Evolutionary conservation across 306 rosid species (phyloP).

Genomic region (Inga laurina): DNA sequence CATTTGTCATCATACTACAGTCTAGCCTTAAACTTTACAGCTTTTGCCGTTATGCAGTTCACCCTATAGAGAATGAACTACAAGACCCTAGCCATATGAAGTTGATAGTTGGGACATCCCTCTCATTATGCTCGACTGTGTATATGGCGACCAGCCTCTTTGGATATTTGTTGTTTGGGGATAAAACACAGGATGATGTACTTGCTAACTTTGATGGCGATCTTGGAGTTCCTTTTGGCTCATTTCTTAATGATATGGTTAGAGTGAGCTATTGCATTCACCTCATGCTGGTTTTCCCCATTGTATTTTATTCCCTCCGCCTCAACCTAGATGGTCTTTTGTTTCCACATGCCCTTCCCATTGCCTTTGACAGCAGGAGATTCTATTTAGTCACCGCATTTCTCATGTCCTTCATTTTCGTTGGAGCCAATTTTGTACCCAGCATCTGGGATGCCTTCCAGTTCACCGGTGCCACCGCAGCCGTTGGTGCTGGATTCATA

Average conservation of each 20-base stretch:
- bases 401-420: slow-evolving; percentile 60
- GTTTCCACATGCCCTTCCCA: slow-evolving; percentile 66
- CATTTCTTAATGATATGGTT: slow-evolving; percentile 64
- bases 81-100: slow-evolving; percentile 57
- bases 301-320: slow-evolving; percentile 76
- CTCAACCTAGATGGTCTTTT: slow-evolving; percentile 69
- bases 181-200: slow-evolving; percentile 63
- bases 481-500: slow-evolving; percentile 60
- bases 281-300: slow-evolving; percentile 78
- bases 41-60: slow-evolving; percentile 50
- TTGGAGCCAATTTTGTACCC: slow-evolving; percentile 72
- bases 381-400: slow-evolving; percentile 53
- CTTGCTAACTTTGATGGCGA: slow-evolving; percentile 80
- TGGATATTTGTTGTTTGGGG: slow-evolving; percentile 69
- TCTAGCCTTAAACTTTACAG: neutral
- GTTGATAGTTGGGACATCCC: slow-evolving; percentile 53
- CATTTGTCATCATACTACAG: neutral
- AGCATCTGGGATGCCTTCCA: slow-evolving; percentile 89
- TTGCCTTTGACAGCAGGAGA: slow-evolving; percentile 53
- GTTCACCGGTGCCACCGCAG: slow-evolving; percentile 79
- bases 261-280: slow-evolving; percentile 78
- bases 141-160: slow-evolving; percentile 67
- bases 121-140: slow-evolving; percentile 53
- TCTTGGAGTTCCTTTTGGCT: slow-evolving; percentile 67
- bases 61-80: slow-evolving; percentile 65